Percentiles rank a stretch among this genome's conserved stretches.
These are phyloP conservation scores for Cokeromyces recurvatus DNA, from an alignment of 371 early-diverging fungal genomes.

Conservation along the genomic window DNA sequence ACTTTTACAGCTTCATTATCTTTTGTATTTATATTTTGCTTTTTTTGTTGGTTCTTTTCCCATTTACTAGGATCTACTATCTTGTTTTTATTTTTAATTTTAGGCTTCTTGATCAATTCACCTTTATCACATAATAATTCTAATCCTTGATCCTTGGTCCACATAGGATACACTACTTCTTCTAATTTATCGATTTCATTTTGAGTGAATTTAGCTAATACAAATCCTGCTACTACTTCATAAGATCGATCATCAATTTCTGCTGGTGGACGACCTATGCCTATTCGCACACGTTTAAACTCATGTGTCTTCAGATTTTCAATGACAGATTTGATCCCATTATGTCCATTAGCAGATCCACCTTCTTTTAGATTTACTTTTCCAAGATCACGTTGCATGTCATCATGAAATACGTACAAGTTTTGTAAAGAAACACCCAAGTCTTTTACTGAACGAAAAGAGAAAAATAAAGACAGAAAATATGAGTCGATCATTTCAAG, in stretches of 20 bases:
- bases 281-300: conserved; percentile 60
- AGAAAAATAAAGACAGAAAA: background rate
- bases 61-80: background rate
- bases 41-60: conserved; percentile 1
- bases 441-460: conserved; percentile 27
- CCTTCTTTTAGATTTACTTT: conserved; percentile 54
- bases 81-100: conserved; percentile 5
- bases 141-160: conserved; percentile 13
- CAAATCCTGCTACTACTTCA: conserved; percentile 52
- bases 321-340: conserved; percentile 69
- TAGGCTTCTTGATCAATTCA: conserved; percentile 4
- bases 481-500: no score
- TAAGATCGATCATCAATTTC: conserved; percentile 29
- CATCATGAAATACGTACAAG: conserved; percentile 73
- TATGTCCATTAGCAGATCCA: conserved; percentile 71
- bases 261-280: conserved; percentile 59
- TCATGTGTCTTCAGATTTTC: conserved; percentile 46
- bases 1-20: no score
- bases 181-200: conserved; percentile 44
- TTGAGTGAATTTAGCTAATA: conserved; percentile 50
- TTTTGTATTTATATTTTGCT: no score
- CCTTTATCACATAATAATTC: conserved; percentile 13
- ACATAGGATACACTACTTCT: conserved; percentile 26
- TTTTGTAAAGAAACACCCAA: conserved; percentile 32
- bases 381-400: conserved; percentile 67